Base-by-base conservation (phyloP, 805 yeast species). In the Candida yuanshanica region DNA sequence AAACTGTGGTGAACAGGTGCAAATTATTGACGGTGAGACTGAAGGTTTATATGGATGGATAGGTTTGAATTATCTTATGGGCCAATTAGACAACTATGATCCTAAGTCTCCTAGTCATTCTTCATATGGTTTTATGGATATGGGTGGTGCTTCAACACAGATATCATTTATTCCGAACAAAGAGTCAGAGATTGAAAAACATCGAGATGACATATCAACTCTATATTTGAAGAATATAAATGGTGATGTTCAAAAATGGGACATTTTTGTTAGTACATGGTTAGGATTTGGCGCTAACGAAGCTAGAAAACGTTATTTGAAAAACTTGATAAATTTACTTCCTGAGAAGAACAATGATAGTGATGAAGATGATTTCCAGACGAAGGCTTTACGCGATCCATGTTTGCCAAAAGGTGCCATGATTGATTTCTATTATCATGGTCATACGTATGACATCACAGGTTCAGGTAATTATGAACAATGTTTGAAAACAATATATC, bases 91-190 rank as follows among this genome's bases (percentile, higher is more conserved):
- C 45, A 59, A 72, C 39, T 75, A 71, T 50, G 69, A 70, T 27
- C 50, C 64, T 4, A 54, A 48, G 4, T 44, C 44, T 11, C 41
- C 47, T 2, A 59, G 57, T 10, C 83, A 75, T 51, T 62, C 63
- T n/a, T 79, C 95, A 0, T 81, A 75, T 49, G 99, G 99, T 5
- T 91, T 93, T 53, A 83, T 93, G 91, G 99, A 93, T 61, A 93
- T 93, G 99, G 99, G 99, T 13, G 99, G 99, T 12, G 99, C 99
- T 0, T 88, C 96, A 2, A 88, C 96, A 0, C 99, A 93, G 58
- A 77, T 93, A 18, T 95, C 98, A 8, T 93, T 90, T 70, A 89
- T 85, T 8, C 97, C 97, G 0, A 73, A 79, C 4, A 70, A 73
- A 32, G 47, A 54, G 4, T 67, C 72, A n/a, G 89, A 87, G 46